A percentile compares a stretch with the other conserved stretches of the same genome.
Evolutionary conservation across 345 rosid species (phyloP).

Genomic region (Rhizophora apiculata): DNA sequence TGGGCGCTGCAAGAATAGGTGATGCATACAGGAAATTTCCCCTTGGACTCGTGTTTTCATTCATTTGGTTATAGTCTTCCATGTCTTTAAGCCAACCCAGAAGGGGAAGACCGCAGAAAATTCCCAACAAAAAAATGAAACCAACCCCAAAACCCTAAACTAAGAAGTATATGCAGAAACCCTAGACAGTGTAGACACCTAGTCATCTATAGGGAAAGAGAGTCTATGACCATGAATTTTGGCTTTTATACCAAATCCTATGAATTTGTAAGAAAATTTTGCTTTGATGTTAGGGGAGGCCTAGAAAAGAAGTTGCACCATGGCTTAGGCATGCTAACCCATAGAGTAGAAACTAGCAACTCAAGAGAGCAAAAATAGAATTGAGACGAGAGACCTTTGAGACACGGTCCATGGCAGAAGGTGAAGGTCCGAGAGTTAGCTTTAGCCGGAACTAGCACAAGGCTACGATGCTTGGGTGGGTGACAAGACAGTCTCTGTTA

Average conservation of each 20-base stretch:
- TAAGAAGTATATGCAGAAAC: constrained; percentile 23
- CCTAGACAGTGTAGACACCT: constrained; percentile 31
- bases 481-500: constrained; percentile 59
- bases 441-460: constrained; percentile 40
- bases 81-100: constrained; percentile 33
- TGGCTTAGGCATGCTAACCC: constrained; percentile 25
- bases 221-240: neutral
- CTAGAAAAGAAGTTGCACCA: constrained; percentile 61
- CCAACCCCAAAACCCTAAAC: constrained; percentile 40
- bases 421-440: neutral
- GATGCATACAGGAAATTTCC: constrained; percentile 72
- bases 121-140: constrained; percentile 12
- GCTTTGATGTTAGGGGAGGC: constrained; percentile 20
- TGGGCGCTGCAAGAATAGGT: constrained; percentile 42
- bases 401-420: constrained; percentile 2
- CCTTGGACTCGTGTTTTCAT: constrained; percentile 47
- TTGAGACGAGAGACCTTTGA: constrained; percentile 8
- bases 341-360: constrained; percentile 12
- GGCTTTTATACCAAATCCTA: constrained; percentile 25
- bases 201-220: constrained; percentile 6
- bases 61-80: constrained; percentile 74
- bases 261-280: constrained; percentile 16
- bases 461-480: constrained; percentile 52
- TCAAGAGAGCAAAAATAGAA: constrained; percentile 6
- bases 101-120: constrained; percentile 20